Base-by-base conservation (phyloP, 768 basidiomycete species). In the Exsudoporus frostii region DNA sequence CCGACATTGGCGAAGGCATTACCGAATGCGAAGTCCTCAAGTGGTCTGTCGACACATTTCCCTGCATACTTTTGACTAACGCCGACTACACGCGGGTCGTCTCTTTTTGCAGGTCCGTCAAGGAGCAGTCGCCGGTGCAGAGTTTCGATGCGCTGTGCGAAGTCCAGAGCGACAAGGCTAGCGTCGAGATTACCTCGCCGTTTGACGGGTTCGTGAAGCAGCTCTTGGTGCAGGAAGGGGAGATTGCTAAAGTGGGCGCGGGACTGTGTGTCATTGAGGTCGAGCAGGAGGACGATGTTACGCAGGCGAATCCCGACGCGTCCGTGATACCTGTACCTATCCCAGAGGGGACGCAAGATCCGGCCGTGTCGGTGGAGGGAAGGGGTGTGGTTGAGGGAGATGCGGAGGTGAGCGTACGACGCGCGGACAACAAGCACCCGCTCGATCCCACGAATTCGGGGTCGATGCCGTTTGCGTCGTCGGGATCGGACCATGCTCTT, bases 1-100 rank as follows among this genome's bases (percentile, higher is more conserved):
- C 89, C 1, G 89, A 92, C 66, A 90, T 93, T 63, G 91, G 92
- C 5, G 91, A 93, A 70, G 92, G 92, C 6, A 92, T 94, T 59
- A 92, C 90, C 22, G 91, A 94, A 69, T 90, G 89, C 64, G 90
- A 95, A 71, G 80, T 94, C 58, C 84, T 95, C 43, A 86, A 85
- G 68, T 94, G 92, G 91, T 88, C 56, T 55, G 83, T 76, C 27
- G 17, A 14, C 24, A 7, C 15, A 30, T 20, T 24, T 30, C 20
- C 15, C 6, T 15, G 32, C 14, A 46, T 49, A 59, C 34, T 20
- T 67, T 67, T 27, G 13, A 29, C 29, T 48, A n/a, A 53, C 37
- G 4, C 7, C 8, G 13, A 25, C 14, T 20, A 10, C 1, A 17
- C 25, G 24, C 27, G 30, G 3, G 44, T 3, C 14, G 7, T 20